Evolutionary conservation across 108 stramenopile genomes (phyloP).

Genomic region (Fistulifera solaris): DNA sequence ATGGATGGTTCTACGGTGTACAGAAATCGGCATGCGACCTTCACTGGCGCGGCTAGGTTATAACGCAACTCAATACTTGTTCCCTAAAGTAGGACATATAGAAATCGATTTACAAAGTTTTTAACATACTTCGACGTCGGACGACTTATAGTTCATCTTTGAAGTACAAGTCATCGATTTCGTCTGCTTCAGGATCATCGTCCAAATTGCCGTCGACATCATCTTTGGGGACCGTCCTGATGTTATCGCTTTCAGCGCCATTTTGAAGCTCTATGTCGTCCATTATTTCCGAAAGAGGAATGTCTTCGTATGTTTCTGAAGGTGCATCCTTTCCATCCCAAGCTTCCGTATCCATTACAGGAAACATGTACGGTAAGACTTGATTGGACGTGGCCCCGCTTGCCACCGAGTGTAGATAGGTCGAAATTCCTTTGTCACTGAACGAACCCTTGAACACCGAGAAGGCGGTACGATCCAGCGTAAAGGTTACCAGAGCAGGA

Average conservation of each 20-base stretch:
- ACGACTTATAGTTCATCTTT: background rate
- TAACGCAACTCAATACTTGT: too few species aligned
- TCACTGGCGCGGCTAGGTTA: too few species aligned
- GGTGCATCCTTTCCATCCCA: slow-evolving; percentile 33
- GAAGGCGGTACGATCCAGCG: slow-evolving; percentile 19
- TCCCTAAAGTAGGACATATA: too few species aligned
- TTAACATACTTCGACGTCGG: too few species aligned
- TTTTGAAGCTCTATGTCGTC: slow-evolving; percentile 18
- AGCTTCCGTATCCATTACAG: slow-evolving; percentile 15
- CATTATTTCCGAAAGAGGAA: slow-evolving; percentile 25
- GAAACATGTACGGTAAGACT: slow-evolving; percentile 1
- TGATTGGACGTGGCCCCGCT: slow-evolving; percentile 17
- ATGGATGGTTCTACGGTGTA: too few species aligned
- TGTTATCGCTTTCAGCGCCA: background rate
- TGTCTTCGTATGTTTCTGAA: slow-evolving; percentile 18
- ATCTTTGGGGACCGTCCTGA: too few species aligned
- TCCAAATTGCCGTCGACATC: background rate
- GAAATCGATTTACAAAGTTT: too few species aligned
- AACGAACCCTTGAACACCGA: slow-evolving; percentile 16
- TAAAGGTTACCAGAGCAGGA: slow-evolving; percentile 25
- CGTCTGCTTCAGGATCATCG: slow-evolving; percentile 1
- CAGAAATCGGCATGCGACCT: too few species aligned
- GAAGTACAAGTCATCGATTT: background rate
- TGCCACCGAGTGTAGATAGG: slow-evolving; percentile 20
- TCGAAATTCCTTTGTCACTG: slow-evolving; percentile 17